phyloP scores from a whole-genome alignment of 1,284 basidiomycete genomes.

The Malassezia equina region DNA sequence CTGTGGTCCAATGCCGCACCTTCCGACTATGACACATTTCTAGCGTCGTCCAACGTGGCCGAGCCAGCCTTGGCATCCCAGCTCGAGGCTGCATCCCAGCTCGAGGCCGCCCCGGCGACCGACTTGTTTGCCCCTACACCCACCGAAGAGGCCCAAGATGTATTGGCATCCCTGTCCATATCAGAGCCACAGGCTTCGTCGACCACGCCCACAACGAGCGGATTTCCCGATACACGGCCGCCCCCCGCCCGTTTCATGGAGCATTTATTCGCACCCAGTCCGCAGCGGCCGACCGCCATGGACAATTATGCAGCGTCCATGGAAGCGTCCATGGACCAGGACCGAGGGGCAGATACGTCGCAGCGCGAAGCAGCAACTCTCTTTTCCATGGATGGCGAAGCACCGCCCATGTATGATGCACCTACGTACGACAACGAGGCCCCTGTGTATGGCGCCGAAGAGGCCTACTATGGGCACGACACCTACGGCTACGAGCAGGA shows the following conservation, averaged over 20 bases:
- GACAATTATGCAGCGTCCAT: conserved; percentile 1
- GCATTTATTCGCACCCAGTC: not conserved
- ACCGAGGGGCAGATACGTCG: not conserved
- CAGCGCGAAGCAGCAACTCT: not conserved
- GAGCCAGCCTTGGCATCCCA: not conserved
- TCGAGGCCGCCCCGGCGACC: too few species aligned
- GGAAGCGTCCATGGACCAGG: not conserved
- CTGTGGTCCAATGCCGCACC: not conserved
- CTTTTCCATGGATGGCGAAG: not conserved
- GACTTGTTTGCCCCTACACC: too few species aligned
- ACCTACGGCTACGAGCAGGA: not conserved
- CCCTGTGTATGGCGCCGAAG: not conserved
- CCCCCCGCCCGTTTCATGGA: not conserved
- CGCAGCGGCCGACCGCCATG: not conserved
- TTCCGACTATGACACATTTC: not conserved
- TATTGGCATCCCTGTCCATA: too few species aligned
- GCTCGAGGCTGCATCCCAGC: too few species aligned
- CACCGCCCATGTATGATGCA: too few species aligned
- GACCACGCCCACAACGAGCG: too few species aligned
- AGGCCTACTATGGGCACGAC: not conserved
- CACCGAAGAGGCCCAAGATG: too few species aligned
- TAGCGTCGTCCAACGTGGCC: not conserved
- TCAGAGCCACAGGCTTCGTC: too few species aligned
- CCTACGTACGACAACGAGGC: too few species aligned
- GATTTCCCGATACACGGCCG: too few species aligned